phyloP scores from a whole-genome alignment of 2,329 filamentous ascomycete genomes.

The Sordariomycetes sp. region DNA sequence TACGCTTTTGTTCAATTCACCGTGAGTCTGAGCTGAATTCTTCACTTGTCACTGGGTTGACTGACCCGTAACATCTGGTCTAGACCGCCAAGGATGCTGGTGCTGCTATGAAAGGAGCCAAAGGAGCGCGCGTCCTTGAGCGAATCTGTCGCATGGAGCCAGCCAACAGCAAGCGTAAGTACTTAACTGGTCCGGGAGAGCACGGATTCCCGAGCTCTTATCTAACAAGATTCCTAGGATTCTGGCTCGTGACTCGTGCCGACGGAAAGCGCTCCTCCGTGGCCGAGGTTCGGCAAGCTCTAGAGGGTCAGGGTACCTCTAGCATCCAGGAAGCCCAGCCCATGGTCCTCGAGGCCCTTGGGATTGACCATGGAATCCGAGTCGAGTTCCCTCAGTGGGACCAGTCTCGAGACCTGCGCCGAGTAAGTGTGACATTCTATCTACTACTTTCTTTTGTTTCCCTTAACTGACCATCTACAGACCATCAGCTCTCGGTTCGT shows the following conservation, averaged over 20 bases:
- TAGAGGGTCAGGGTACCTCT: constrained; percentile 29
- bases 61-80: background rate
- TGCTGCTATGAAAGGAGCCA: constrained; percentile 33
- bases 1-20: constrained; percentile 56
- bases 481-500: constrained; percentile 9
- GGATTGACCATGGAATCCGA: constrained; percentile 27
- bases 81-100: constrained; percentile 26
- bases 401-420: constrained; percentile 33
- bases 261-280: constrained; percentile 23
- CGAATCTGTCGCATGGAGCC: constrained; percentile 50
- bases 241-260: constrained; percentile 36
- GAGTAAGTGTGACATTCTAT: constrained; percentile 23
- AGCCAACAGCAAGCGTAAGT: constrained; percentile 47
- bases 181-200: background rate
- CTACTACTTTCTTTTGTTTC: background rate
- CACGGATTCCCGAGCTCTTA: background rate
- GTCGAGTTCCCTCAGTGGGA: constrained; percentile 42
- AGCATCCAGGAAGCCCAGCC: constrained; percentile 24
- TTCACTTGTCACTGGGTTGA: background rate
- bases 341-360: constrained; percentile 19
- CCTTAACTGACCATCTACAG: constrained; percentile 9
- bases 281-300: constrained; percentile 30
- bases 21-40: constrained; percentile 24
- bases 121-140: constrained; percentile 38
- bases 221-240: constrained; percentile 18